Evolutionary conservation across 1,284 basidiomycete species (phyloP).

Genomic region (Cystobasidium pallidum): DNA sequence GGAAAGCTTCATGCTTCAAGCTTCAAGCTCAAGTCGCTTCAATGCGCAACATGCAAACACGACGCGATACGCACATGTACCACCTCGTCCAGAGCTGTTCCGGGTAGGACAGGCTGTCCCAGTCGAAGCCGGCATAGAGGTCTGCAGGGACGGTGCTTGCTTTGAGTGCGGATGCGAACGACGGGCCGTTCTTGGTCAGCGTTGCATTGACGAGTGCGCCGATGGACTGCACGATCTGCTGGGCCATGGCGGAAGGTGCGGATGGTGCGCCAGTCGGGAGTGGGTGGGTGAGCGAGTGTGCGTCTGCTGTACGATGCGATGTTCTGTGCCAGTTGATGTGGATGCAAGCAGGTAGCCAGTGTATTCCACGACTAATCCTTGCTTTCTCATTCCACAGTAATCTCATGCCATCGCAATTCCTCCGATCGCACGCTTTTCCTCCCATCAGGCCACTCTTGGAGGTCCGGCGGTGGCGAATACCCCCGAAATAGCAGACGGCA

Average conservation of each 20-base stretch:
- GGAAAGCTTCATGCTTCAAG: too few species aligned
- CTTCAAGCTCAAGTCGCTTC: too few species aligned
- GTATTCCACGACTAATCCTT: background rate
- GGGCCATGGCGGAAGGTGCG: slow-evolving; percentile 33
- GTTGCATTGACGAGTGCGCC: slow-evolving; percentile 43
- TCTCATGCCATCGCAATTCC: background rate
- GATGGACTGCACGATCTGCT: slow-evolving; percentile 30
- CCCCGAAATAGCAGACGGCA: too few species aligned
- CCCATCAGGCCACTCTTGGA: background rate
- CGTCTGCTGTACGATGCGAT: too few species aligned
- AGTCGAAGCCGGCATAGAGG: slow-evolving; percentile 41
- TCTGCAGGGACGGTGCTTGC: slow-evolving; percentile 31
- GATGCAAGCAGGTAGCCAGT: background rate
- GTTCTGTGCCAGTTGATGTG: too few species aligned
- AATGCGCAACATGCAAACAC: background rate
- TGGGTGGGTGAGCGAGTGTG: too few species aligned
- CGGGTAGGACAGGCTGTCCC: slow-evolving; percentile 32
- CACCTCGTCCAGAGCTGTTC: slow-evolving; percentile 58
- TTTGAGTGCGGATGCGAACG: slow-evolving; percentile 31
- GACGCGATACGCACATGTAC: slow-evolving; percentile 73
- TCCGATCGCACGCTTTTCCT: background rate
- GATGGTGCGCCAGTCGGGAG: background rate
- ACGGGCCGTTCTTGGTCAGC: slow-evolving; percentile 30
- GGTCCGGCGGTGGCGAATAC: too few species aligned
- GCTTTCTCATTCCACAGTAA: background rate